phyloP scores from a whole-genome alignment of 768 basidiomycete genomes.

The Hypholoma fasciculare region DNA sequence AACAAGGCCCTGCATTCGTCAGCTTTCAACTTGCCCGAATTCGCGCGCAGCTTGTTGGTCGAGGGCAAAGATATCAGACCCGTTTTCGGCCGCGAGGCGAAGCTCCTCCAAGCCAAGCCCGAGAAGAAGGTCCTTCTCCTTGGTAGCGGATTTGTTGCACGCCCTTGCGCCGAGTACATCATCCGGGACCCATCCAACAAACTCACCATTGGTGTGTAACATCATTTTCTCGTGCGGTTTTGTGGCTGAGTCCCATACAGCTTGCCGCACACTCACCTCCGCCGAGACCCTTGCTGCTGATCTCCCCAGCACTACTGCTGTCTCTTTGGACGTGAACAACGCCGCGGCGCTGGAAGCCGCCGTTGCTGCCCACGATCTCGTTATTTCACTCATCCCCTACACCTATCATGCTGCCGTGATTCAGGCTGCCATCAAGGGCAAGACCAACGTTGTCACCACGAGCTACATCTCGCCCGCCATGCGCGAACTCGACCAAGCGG shows the following conservation, averaged over 20 bases:
- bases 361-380: constrained; percentile 85
- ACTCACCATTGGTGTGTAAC: constrained; percentile 74
- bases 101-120: constrained; percentile 39
- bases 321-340: constrained; percentile 81
- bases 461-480: constrained; percentile 93
- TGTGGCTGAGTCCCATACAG: constrained; percentile 33
- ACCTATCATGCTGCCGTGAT: constrained; percentile 88
- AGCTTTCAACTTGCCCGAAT: constrained; percentile 93
- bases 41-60: constrained; percentile 72
- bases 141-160: constrained; percentile 93
- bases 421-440: constrained; percentile 85
- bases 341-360: constrained; percentile 73
- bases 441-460: constrained; percentile 94
- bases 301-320: constrained; percentile 72
- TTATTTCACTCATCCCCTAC: constrained; percentile 97
- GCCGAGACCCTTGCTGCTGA: constrained; percentile 69
- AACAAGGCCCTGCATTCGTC: constrained; percentile 77
- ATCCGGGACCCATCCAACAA: constrained; percentile 77
- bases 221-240: neutral
- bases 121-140: constrained; percentile 80
- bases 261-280: constrained; percentile 82
- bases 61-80: constrained; percentile 75
- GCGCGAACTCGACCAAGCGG: constrained; percentile 79
- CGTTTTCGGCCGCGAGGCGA: constrained; percentile 66
- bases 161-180: constrained; percentile 95